Evolutionary conservation across 495 filamentous ascomycete genomes (phyloP), one percentile per base, ranked within the genome.

Genomic region (Pyrenula aspistea): DNA sequence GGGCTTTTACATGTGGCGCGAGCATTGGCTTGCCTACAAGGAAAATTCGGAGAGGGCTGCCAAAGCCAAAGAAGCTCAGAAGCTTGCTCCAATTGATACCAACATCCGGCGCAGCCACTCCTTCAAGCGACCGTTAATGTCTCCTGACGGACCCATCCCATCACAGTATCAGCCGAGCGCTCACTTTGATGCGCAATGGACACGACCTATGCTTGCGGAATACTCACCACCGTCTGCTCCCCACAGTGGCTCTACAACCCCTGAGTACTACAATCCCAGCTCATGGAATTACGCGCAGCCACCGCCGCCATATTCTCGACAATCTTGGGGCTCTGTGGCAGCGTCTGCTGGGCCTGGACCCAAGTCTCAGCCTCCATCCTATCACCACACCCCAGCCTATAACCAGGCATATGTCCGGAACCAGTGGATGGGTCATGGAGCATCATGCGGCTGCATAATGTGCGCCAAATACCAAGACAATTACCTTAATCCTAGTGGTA

Each of bases 21-120:
- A 79, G 53, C 89, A 84, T 72, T 99, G 94, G 94, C 75, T 87
- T 48, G 82, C 80, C 31, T 96, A 87, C 82, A 75, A 84, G 57
- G 73, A 76, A 59, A 80, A 81, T 69, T 82, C 84, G 62, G 76
- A 77, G 54, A 42, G 31, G 15, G 68, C 75, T 55, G 71, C 79
- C 59, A 74, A 78, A 58, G 63, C 73, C 24, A 71, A 80, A 54
- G 71, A 70, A 64, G 71, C 81, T 59, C 78, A 82, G 48, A 73
- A 81, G 31, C 74, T 91, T 59, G 77, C 84, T 19, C 83, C 87
- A 20, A 77, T 92, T 60, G 84, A 91, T 64, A 83, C 87, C 57
- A 84, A 84, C 49, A 65, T 83, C 24, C 50, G 22, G 8, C 73
- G 80, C 19, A 69, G 72, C 52, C 72, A 71, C 4, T 64, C 68